Conservation (phyloP, 2,329 filamentous ascomycete genomes). For the Beauveria medogensis region DNA sequence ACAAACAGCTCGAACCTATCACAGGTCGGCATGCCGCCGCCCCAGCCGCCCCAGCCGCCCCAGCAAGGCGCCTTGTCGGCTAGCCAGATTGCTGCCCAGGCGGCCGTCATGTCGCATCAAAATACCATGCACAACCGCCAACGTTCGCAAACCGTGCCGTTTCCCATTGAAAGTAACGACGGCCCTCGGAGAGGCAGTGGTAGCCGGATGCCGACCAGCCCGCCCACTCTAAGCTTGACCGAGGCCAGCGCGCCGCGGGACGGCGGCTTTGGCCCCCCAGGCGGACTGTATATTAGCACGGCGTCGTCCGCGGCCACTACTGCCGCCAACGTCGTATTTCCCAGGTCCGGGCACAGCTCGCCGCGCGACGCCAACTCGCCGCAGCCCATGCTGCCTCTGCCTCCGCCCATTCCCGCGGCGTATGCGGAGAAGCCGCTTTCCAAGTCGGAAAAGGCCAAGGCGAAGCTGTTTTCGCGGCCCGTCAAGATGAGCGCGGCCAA, state of each 20-base stretch:
- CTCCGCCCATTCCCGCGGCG: conserved; percentile 19
- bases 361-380: conserved; percentile 32
- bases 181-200: conserved; percentile 35
- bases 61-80: conserved; percentile 37
- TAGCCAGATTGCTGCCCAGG: conserved; percentile 75
- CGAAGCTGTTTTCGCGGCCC: conserved; percentile 73
- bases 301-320: conserved; percentile 59
- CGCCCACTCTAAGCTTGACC: conserved; percentile 55
- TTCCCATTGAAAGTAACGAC: conserved; percentile 40
- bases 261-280: conserved; percentile 40
- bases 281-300: conserved; percentile 51
- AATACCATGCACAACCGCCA: conserved; percentile 48
- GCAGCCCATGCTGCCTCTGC: conserved; percentile 31
- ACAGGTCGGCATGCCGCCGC: conserved; percentile 40
- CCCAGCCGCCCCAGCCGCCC: conserved; percentile 34
- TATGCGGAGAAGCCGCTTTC: conserved; percentile 46
- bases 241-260: conserved; percentile 57
- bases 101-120: conserved; percentile 62
- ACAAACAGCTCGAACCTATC: conserved; percentile 48
- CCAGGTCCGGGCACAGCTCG: conserved; percentile 50
- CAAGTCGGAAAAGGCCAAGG: conserved; percentile 64
- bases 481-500: conserved; percentile 63
- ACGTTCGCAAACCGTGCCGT: conserved; percentile 66
- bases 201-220: conserved; percentile 46
- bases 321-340: conserved; percentile 62